Percentiles rank a stretch among this genome's conserved stretches.
Evolutionary conservation across 1,284 basidiomycete genomes (phyloP).

Genomic region (Marasmius tenuissimus): DNA sequence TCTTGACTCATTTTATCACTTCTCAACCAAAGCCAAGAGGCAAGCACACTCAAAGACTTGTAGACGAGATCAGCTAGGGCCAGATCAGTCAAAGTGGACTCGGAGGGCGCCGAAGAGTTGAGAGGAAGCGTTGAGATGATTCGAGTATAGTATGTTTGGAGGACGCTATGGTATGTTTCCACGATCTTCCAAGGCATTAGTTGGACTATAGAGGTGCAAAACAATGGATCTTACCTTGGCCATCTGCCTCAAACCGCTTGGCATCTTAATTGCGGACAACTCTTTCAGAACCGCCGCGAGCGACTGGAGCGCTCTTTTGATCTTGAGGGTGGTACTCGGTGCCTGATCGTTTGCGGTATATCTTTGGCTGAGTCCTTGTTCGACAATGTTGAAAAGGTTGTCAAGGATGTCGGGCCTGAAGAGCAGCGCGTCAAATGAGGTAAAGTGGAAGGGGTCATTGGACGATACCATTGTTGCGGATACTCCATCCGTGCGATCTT

Average conservation of each 20-base stretch:
- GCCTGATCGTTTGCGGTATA: constrained; percentile 41
- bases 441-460: neutral
- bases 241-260: constrained; percentile 65
- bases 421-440: constrained; percentile 9
- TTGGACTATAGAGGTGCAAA: neutral
- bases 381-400: constrained; percentile 56
- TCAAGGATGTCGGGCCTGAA: constrained; percentile 63
- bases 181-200: constrained; percentile 45
- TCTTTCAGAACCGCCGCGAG: constrained; percentile 70
- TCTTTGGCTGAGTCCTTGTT: constrained; percentile 49
- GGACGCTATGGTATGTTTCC: constrained; percentile 45
- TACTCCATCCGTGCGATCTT: constrained; percentile 75
- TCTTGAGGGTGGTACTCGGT: constrained; percentile 45
- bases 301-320: constrained; percentile 61
- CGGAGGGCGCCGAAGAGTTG: constrained; percentile 35
- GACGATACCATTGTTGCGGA: constrained; percentile 60
- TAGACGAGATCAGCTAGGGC: constrained; percentile 65
- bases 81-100: constrained; percentile 50
- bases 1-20: constrained; percentile 42
- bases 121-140: constrained; percentile 48
- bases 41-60: constrained; percentile 68
- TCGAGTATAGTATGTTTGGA: constrained; percentile 61
- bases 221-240: constrained; percentile 39
- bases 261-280: constrained; percentile 66
- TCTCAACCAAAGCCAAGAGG: constrained; percentile 69